Evolutionary conservation across 2,329 filamentous ascomycete species (phyloP), one percentile per base, ranked within the genome.

Genomic region (Tympanopsis confertula): DNA sequence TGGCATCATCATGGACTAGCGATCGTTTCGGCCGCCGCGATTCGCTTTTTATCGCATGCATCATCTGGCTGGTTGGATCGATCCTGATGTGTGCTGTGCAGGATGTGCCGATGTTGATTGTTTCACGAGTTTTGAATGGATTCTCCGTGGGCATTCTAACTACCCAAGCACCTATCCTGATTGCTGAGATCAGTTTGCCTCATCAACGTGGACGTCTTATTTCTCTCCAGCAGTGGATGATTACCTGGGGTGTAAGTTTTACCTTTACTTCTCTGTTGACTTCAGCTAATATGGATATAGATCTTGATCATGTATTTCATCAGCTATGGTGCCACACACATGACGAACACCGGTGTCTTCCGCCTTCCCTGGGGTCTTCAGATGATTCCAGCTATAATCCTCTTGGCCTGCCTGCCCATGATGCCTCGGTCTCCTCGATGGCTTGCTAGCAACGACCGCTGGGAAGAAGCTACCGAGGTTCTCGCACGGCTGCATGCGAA

Each of bases 261-360:
- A 13, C 69, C 76, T 32, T 65, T 87, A 22, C 78, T 87, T 13
- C 76, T 79, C 38, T 70, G 74, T 32, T 81, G 86, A 53, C 82
- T 86, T 54, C 81, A 79, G 65, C 78, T 80, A 19, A 86, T 87
- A 42, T 82, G 82, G 45, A 82, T 68, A 68, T 78, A 74, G 44
- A 81, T 81, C 45, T 51, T 81, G 41, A 77, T 81, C 57, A 81
- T 82, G 74, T 82, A 80, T 62, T 78, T 76, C 51, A 71, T 82
- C 54, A 69, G 70, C 17, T 71, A 78, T 49, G 82, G 77, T 17
- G 75, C 71, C 54, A 74, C 70, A 39, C 76, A 68, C 51, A 71
- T 84, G 43, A 50, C 63, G 0, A 70, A 74, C 10, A 54, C 68
- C 1, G 62, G 69, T 2, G 69, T 74, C 1, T 83, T 79, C 64